A percentile compares a stretch with the other conserved stretches of the same genome.
Conservation (phyloP, 2,329 filamentous ascomycete species). For the Trichoderma aggressivum region DNA sequence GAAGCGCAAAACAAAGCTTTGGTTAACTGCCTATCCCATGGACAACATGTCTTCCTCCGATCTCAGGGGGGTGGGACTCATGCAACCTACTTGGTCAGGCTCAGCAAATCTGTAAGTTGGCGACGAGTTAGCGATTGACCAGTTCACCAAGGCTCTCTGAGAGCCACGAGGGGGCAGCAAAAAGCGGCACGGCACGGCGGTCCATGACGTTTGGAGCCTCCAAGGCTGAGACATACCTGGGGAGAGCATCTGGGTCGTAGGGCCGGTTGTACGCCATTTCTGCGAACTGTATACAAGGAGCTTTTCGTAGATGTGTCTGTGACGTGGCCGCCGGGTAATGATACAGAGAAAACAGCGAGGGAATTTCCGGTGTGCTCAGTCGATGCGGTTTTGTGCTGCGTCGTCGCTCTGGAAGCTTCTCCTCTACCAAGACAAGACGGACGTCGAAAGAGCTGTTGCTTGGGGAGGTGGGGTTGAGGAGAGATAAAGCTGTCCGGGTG, state of each 20-base stretch:
- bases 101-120: constrained; percentile 61
- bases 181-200: not conserved
- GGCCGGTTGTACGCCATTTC: constrained; percentile 90
- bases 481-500: not conserved
- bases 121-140: not conserved
- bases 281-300: not conserved
- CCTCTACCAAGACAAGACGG: not conserved
- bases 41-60: not conserved
- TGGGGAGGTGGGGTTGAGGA: not conserved
- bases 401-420: not conserved
- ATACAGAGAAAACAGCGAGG: not conserved
- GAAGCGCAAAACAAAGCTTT: not conserved
- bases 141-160: not conserved
- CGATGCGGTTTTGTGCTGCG: not conserved
- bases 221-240: constrained; percentile 61
- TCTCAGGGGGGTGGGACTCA: constrained; percentile 5
- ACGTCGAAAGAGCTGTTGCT: not conserved
- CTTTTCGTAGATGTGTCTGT: not conserved
- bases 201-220: not conserved
- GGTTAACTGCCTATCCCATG: not conserved
- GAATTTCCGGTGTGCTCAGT: not conserved
- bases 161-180: not conserved
- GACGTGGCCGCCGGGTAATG: not conserved
- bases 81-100: constrained; percentile 60
- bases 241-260: constrained; percentile 92